phyloP scores from a whole-genome alignment of 495 filamentous ascomycete species.

The Cenococcum geophilum region DNA sequence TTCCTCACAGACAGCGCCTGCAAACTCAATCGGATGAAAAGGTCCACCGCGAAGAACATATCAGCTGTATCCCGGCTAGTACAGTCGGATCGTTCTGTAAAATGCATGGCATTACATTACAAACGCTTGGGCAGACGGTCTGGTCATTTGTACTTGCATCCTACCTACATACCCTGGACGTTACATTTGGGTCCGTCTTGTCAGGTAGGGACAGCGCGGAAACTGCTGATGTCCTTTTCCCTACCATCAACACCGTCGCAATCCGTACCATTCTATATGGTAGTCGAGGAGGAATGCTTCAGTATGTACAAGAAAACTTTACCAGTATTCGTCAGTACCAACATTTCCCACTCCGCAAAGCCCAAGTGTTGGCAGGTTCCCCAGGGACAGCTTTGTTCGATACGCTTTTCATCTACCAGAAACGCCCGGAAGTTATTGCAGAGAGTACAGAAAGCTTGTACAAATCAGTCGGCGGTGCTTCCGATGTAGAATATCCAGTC shows the following conservation, averaged over 20 bases:
- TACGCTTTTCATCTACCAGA: conserved; percentile 67
- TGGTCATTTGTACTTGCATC: conserved; percentile 59
- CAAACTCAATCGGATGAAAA: not conserved
- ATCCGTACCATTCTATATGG: conserved; percentile 61
- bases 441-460: conserved; percentile 38
- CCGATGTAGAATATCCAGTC: conserved; percentile 70
- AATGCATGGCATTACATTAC: conserved; percentile 52
- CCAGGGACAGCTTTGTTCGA: conserved; percentile 42
- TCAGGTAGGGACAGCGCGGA: conserved; percentile 59
- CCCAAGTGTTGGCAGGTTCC: conserved; percentile 44
- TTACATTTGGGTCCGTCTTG: conserved; percentile 64
- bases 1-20: conserved; percentile 23
- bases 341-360: conserved; percentile 60
- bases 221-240: conserved; percentile 58
- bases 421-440: conserved; percentile 8
- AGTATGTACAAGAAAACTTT: conserved; percentile 52
- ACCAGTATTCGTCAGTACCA: conserved; percentile 53
- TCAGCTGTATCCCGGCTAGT: conserved; percentile 37
- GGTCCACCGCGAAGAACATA: conserved; percentile 45
- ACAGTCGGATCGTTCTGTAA: conserved; percentile 51
- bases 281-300: conserved; percentile 51
- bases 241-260: conserved; percentile 71
- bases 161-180: conserved; percentile 51
- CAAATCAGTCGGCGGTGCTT: conserved; percentile 51
- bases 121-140: conserved; percentile 59